phyloP scores from a whole-genome alignment of 2,329 filamentous ascomycete species.

The Fusarium solani-melongenae region DNA sequence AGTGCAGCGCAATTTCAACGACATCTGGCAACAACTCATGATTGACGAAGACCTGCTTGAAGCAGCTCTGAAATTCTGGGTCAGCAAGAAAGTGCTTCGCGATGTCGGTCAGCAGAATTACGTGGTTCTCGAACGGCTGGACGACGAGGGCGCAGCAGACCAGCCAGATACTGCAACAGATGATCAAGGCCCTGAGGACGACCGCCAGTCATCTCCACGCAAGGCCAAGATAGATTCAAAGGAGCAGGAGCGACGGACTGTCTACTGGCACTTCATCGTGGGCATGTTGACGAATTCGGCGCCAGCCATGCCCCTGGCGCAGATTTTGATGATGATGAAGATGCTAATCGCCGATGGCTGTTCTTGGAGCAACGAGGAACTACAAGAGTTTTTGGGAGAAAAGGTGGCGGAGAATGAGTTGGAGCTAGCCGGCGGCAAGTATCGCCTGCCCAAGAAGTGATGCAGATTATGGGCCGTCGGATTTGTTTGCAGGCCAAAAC shows the following conservation, averaged over 20 bases:
- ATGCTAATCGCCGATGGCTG: slow-evolving; percentile 91
- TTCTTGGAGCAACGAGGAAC: slow-evolving; percentile 87
- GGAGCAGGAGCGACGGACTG: slow-evolving; percentile 66
- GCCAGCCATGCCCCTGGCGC: slow-evolving; percentile 78
- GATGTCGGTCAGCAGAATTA: slow-evolving; percentile 67
- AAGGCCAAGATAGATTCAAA: slow-evolving; percentile 72
- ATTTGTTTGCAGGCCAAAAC: slow-evolving; percentile 6
- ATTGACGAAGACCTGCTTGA: slow-evolving; percentile 81
- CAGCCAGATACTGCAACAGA: slow-evolving; percentile 48
- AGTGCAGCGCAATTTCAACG: slow-evolving; percentile 59
- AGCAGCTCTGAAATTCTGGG: slow-evolving; percentile 77
- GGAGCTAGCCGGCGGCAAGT: slow-evolving; percentile 77
- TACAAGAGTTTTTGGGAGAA: slow-evolving; percentile 80
- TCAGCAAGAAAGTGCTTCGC: slow-evolving; percentile 73
- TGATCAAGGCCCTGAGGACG: slow-evolving; percentile 37
- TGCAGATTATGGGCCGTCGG: slow-evolving; percentile 3
- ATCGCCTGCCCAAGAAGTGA: slow-evolving; percentile 72
- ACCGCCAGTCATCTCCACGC: slow-evolving; percentile 55
- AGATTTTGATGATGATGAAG: slow-evolving; percentile 95
- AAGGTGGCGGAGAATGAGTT: slow-evolving; percentile 80
- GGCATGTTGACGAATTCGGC: slow-evolving; percentile 96
- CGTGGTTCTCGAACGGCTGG: slow-evolving; percentile 74
- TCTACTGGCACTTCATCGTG: slow-evolving; percentile 93
- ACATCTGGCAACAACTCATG: slow-evolving; percentile 68
- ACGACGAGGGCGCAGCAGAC: slow-evolving; percentile 48